Evolutionary conservation across 306 rosid genomes (phyloP), one percentile per base, ranked within the genome.

Genomic region (Citrullus colocynthis): DNA sequence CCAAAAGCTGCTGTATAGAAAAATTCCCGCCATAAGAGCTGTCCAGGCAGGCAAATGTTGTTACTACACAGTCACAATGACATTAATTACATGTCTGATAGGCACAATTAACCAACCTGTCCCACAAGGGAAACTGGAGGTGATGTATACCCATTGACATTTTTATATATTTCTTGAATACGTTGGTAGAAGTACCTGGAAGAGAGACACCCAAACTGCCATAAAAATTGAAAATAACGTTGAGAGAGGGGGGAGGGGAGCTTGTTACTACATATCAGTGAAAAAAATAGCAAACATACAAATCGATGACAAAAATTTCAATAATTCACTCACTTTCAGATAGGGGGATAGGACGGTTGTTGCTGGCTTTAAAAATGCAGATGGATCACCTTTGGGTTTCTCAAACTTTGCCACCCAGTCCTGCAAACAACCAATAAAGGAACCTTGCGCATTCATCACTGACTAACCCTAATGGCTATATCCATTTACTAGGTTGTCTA

Each of bases 161-260:
- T 88, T 81, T 80, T 88, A 79, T 88, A 90, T 24, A 87, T 78
- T 75, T 89, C 92, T 80, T 89, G 93, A 84, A 94, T 83, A 72
- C 91, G 78, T 78, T 78, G 88, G 85, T 94, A 94, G 84, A 94
- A 94, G 88, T 92, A 90, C 82, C 96, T 88, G 60, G 96, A 89
- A 80, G 98, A 94, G 55, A 94, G 91, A 84, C 96, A 94, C 75
- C 98, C 98, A 82, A 94, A 94, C 97, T 94, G 89, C 89, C 83
- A 80, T 79, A 82, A 67, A 42, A 80, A 55, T 76, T 61, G 45
- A 84, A 83, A 37, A 41, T 71, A 39, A 76, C 20, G 54, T 48
- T 36, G 45, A 76, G 61, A 54, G 48, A 24, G 10, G 57, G 41
- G 20, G 45, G 45, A 8, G 45, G 49, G 49, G 64, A 34, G 24